phyloP scores from a whole-genome alignment of 2,329 filamentous ascomycete species.

The Penicillium vulpinum region DNA sequence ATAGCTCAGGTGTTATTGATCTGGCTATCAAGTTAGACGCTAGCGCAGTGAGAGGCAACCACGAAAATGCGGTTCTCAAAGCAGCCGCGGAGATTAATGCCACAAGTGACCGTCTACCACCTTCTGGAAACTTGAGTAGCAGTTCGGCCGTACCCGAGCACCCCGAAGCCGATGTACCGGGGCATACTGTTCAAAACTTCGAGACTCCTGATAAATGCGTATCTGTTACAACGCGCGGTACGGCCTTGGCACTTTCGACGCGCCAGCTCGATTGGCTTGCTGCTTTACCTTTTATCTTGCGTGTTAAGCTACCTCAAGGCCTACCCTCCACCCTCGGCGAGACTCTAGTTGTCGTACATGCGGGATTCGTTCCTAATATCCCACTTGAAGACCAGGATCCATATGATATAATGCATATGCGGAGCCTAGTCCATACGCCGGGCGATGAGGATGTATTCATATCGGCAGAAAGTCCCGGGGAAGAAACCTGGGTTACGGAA shows the following conservation, averaged over 20 bases:
- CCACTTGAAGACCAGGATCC: constrained; percentile 21
- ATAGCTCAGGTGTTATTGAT: constrained; percentile 23
- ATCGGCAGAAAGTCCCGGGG: constrained; percentile 14
- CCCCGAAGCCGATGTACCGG: not conserved
- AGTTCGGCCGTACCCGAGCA: not conserved
- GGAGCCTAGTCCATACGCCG: constrained; percentile 10
- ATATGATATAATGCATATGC: constrained; percentile 21
- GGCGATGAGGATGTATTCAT: not conserved
- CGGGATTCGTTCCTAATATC: constrained; percentile 20
- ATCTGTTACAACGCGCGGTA: constrained; percentile 6
- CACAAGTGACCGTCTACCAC: not conserved
- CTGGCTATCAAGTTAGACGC: constrained; percentile 22
- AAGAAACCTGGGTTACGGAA: constrained; percentile 21
- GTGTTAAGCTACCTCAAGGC: constrained; percentile 14
- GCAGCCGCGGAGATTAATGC: constrained; percentile 15
- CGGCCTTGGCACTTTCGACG: constrained; percentile 15
- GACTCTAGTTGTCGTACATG: constrained; percentile 20
- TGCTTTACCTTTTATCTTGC: constrained; percentile 22
- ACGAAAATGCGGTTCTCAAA: constrained; percentile 27
- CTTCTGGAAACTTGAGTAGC: not conserved
- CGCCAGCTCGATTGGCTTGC: constrained; percentile 23
- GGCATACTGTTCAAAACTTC: not conserved
- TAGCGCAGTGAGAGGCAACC: constrained; percentile 27
- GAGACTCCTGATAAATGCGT: not conserved
- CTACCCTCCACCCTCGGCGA: constrained; percentile 9